Evolutionary conservation across 2,329 filamentous ascomycete genomes (phyloP).

Genomic region (Clonostachys byssicola): DNA sequence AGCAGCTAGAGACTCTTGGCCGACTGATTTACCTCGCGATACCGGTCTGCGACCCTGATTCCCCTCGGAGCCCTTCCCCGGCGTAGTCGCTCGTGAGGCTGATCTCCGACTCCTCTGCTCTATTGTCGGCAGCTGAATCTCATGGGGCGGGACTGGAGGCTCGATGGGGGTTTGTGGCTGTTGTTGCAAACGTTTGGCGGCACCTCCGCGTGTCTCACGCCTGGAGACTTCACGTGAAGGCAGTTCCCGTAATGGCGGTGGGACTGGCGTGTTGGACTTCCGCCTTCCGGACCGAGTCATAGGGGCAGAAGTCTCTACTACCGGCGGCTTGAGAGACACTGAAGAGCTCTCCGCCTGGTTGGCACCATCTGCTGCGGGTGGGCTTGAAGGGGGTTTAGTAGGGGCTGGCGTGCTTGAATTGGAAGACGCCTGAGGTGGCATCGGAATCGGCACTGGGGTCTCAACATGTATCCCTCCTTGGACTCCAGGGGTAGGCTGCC

Average conservation of each 20-base stretch:
- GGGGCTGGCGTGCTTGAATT: conserved; percentile 3
- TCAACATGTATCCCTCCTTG: conserved; percentile 24
- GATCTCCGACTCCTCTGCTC: conserved; percentile 17
- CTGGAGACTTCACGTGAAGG: conserved; percentile 22
- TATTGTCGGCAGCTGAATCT: conserved; percentile 10
- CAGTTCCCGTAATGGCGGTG: conserved; percentile 18
- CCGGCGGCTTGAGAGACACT: conserved; percentile 24
- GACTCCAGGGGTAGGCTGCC: conserved; percentile 3
- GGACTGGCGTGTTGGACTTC: conserved; percentile 23
- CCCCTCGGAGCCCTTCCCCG: conserved; percentile 27
- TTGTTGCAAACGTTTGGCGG: conserved; percentile 34
- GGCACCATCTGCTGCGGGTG: no score
- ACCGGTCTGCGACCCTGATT: conserved; percentile 35
- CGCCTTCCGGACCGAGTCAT: conserved; percentile 24
- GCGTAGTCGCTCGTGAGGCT: conserved; percentile 19
- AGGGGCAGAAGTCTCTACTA: conserved; percentile 28
- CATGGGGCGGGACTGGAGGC: conserved; percentile 8
- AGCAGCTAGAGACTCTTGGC: conserved; percentile 45
- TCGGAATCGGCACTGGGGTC: conserved; percentile 35
- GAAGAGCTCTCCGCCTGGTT: no score
- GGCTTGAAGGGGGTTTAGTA: conserved; percentile 15
- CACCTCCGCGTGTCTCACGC: conserved; percentile 40
- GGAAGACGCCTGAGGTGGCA: conserved; percentile 19
- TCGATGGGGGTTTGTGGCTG: conserved; percentile 12
- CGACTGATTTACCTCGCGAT: conserved; percentile 48